Evolutionary conservation across 805 yeast genomes (phyloP), one percentile per base, ranked within the genome.

Genomic region (Wickerhamomyces subpelliculosus): DNA sequence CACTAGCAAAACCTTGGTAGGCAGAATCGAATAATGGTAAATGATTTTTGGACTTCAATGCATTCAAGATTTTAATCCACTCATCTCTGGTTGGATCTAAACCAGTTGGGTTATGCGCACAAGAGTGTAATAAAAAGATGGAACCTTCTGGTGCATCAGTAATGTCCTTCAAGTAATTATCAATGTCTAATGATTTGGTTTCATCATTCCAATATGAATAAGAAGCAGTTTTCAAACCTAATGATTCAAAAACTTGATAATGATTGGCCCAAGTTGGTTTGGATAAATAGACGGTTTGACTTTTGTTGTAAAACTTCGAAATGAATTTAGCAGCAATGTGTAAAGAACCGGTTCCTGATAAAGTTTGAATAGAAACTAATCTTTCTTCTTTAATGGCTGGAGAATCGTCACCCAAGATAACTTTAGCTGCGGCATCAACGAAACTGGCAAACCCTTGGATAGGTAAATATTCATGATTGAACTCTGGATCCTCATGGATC

Each of bases 181-280:
- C 67, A 42, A 89, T 61, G 57, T 85, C 83, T 49, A 90, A 71
- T 4, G 80, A 65, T 62, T 85, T 85, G 40, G 80, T 74, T 17
- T 66, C 69, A 39, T 70, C 67, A 55, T 90, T 74, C 89, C 95
- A 93, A 70, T 93, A 90, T 19, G 96, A 88, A 58, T 93, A 90
- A 14, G 68, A 61, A 27, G 68, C 77, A 28, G 82, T 80, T 47
- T 71, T 65, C 38, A 85, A 68, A 5, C 94, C 96, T 43, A 76
- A 68, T 38, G 73, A 65, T 48, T 73, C 69, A 60, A 89, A 93
- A 48, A 90, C 84, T 58, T 81, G 88, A 58, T 73, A 70, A 66
- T 90, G 98, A 68, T 93, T 93, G 37, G 93, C 95, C 98, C 98
- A 90, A n/a, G 97, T 88, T 48, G 98, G 98, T 42, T 73, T 66